Conservation (phyloP, 2,329 filamentous ascomycete species). For the Fusarium ambrosium region DNA sequence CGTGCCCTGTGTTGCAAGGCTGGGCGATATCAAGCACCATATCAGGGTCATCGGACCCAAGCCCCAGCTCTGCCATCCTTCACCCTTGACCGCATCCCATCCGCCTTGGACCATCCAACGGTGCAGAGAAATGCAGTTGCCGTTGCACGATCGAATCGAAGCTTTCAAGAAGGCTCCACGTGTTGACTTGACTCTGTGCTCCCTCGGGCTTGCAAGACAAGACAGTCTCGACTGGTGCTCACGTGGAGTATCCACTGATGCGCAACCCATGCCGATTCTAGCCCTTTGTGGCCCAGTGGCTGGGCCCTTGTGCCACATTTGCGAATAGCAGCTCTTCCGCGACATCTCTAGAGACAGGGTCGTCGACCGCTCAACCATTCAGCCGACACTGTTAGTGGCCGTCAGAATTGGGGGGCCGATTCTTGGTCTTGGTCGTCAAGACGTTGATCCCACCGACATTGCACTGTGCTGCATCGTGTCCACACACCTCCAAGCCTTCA, state of each 20-base stretch:
- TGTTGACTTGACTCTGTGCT: slow-evolving; percentile 46
- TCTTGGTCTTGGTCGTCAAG: slow-evolving; percentile 21
- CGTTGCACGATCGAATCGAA: slow-evolving; percentile 46
- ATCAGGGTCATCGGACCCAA: slow-evolving; percentile 7
- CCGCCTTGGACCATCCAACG: slow-evolving; percentile 4
- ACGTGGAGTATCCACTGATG: slow-evolving; percentile 51
- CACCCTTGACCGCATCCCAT: slow-evolving; percentile 29
- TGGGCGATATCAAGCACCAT: slow-evolving; percentile 23
- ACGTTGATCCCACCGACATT: slow-evolving; percentile 28
- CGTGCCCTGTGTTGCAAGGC: slow-evolving; percentile 9
- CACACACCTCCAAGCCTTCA: slow-evolving; percentile 35
- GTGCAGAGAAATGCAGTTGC: slow-evolving; percentile 28
- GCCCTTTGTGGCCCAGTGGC: slow-evolving; percentile 42
- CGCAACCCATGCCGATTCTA: slow-evolving; percentile 47
- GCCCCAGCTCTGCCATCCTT: slow-evolving; percentile 6
- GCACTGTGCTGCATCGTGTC: slow-evolving; percentile 36
- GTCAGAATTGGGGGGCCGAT: slow-evolving; percentile 24
- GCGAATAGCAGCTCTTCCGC: slow-evolving; percentile 41
- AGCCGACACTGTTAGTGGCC: slow-evolving; percentile 23
- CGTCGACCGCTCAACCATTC: slow-evolving; percentile 34
- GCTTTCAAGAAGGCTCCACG: slow-evolving; percentile 46
- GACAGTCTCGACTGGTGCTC: slow-evolving; percentile 44
- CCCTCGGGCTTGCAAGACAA: slow-evolving; percentile 44
- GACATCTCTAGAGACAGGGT: slow-evolving; percentile 35
- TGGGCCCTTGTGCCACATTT: slow-evolving; percentile 42